A percentile compares a stretch with the other conserved stretches of the same genome.
Evolutionary conservation across 768 basidiomycete species (phyloP).

Genomic region (Fibroporia radiculosa): DNA sequence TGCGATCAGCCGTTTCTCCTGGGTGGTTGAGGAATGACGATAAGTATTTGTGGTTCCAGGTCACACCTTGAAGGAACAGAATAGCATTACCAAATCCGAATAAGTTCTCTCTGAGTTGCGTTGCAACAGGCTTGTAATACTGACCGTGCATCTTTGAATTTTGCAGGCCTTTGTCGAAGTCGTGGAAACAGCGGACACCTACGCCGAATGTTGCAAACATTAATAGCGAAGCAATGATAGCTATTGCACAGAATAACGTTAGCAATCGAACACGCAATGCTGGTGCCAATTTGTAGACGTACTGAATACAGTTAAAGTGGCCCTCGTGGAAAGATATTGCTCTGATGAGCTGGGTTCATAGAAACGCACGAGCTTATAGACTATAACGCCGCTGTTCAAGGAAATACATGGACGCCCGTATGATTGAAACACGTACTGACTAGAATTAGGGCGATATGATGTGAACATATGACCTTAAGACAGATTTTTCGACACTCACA

Average conservation of each 20-base stretch:
- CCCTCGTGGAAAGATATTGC: constrained; percentile 66
- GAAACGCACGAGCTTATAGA: constrained; percentile 83
- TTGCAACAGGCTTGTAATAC: constrained; percentile 32
- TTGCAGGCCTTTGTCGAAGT: constrained; percentile 76
- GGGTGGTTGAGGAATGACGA: constrained; percentile 17
- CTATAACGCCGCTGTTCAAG: constrained; percentile 25
- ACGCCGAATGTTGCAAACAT: constrained; percentile 68
- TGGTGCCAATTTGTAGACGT: constrained; percentile 23
- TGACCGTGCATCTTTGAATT: constrained; percentile 70
- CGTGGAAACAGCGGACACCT: constrained; percentile 71
- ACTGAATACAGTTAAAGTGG: constrained; percentile 80
- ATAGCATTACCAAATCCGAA: constrained; percentile 33
- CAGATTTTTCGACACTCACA: constrained; percentile 48
- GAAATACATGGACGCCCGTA: background rate
- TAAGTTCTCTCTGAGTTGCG: constrained; percentile 20
- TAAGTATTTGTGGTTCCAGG: constrained; percentile 37
- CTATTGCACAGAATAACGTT: constrained; percentile 29
- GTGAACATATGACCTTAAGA: too few relatives aligned
- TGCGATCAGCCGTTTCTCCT: constrained; percentile 38
- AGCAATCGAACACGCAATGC: background rate
- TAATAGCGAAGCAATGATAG: constrained; percentile 68
- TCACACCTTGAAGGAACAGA: constrained; percentile 34
- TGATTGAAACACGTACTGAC: constrained; percentile 15
- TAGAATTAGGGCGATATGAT: too few relatives aligned
- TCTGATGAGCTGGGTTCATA: constrained; percentile 50